Evolutionary conservation across 1,284 basidiomycete genomes (phyloP).

Genomic region (Fistulina hepatica): DNA sequence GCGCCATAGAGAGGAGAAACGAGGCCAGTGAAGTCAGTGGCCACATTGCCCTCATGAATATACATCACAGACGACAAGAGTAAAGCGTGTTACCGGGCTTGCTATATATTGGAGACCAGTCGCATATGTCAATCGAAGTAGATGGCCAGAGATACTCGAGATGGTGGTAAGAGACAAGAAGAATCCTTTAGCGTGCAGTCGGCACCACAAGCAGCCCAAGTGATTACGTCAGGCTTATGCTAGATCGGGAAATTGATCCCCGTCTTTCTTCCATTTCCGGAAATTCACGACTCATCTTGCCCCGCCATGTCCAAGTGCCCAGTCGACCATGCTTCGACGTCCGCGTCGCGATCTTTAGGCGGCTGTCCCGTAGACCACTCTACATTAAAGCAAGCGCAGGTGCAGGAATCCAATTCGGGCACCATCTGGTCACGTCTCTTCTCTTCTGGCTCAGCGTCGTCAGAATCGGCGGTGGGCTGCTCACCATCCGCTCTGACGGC

Average conservation of each 20-base stretch:
- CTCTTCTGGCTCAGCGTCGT: too few relatives aligned
- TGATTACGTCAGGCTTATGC: too few relatives aligned
- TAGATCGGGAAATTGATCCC: too few relatives aligned
- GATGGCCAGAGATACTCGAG: slow-evolving; percentile 21
- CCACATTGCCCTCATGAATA: not conserved
- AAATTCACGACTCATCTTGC: too few relatives aligned
- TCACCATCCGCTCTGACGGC: slow-evolving; percentile 16
- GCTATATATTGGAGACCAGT: not conserved
- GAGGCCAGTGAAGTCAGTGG: not conserved
- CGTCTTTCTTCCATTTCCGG: too few relatives aligned
- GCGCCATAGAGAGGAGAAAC: slow-evolving; percentile 3
- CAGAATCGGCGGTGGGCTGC: slow-evolving; percentile 20
- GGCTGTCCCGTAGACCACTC: slow-evolving; percentile 53
- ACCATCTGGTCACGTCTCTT: slow-evolving; percentile 45
- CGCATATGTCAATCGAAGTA: slow-evolving; percentile 4
- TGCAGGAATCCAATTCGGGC: slow-evolving; percentile 34
- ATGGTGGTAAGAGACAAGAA: slow-evolving; percentile 31
- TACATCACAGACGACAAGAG: not conserved
- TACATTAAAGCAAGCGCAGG: slow-evolving; percentile 38
- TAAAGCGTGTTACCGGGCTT: slow-evolving; percentile 1
- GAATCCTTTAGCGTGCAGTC: slow-evolving; percentile 30
- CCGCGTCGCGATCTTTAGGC: not conserved
- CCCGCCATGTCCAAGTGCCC: slow-evolving; percentile 1
- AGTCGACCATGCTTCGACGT: not conserved
- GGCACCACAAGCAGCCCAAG: slow-evolving; percentile 35